Conservation (phyloP, 805 yeast species). For the Candida odintsovae region DNA sequence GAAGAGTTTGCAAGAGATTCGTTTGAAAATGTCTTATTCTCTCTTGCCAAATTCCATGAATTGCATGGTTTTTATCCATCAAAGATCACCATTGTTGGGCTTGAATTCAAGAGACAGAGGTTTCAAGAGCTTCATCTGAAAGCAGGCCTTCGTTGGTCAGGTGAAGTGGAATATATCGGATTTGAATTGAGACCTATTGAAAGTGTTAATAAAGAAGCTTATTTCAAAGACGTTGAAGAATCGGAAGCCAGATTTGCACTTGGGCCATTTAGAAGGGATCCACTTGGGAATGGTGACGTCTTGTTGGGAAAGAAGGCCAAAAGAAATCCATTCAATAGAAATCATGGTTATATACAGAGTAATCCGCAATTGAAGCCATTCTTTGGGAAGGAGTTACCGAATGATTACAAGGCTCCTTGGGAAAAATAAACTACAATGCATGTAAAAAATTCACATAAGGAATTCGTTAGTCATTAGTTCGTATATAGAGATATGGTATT, state of each 20-base stretch:
- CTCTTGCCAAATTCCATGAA: conserved; percentile 48
- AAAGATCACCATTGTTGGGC: conserved; percentile 56
- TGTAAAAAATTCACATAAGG: neutral
- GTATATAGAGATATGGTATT: neutral
- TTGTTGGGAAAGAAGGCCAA: conserved; percentile 40
- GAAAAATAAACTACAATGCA: neutral
- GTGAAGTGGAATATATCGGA: conserved; percentile 45
- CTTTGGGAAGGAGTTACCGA: conserved; percentile 4
- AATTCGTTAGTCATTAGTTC: neutral
- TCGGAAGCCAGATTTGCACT: conserved; percentile 52
- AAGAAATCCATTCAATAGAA: conserved; percentile 52
- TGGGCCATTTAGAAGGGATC: conserved; percentile 45
- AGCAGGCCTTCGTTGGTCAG: conserved; percentile 40
- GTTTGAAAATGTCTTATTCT: conserved; percentile 67
- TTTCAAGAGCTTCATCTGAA: conserved; percentile 49
- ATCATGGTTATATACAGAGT: conserved; percentile 30
- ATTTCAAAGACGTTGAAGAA: conserved; percentile 39
- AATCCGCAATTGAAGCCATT: conserved; percentile 10
- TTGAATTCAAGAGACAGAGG: conserved; percentile 63
- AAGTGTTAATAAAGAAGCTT: conserved; percentile 26
- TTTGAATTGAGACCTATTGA: conserved; percentile 52
- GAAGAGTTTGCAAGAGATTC: conserved; percentile 81
- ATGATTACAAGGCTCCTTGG: neutral
- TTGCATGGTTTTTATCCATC: conserved; percentile 42
- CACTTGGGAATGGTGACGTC: conserved; percentile 46